Conservation (phyloP, 192 early-diverging fungal genomes). For the Lunasporangiospora selenospora region DNA sequence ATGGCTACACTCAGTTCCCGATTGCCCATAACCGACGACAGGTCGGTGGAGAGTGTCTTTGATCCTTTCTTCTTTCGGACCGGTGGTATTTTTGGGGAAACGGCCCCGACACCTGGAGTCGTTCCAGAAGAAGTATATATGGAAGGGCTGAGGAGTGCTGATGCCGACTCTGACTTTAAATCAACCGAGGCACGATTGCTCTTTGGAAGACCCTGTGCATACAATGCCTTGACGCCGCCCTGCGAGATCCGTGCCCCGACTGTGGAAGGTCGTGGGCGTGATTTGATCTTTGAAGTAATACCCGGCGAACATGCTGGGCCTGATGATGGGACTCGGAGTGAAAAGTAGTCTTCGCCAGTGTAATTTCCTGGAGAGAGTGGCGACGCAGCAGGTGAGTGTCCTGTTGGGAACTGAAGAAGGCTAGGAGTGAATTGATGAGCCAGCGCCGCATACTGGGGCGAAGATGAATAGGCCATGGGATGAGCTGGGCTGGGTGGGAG, state of each 20-base stretch:
- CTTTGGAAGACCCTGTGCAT: slow-evolving; percentile 28
- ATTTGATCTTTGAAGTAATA: slow-evolving; percentile 39
- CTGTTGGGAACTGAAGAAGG: slow-evolving; percentile 14
- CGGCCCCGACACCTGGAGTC: too few relatives aligned
- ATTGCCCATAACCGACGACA: background rate
- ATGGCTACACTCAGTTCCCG: background rate
- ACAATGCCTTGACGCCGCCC: slow-evolving; percentile 44
- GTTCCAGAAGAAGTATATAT: too few relatives aligned
- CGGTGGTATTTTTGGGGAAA: too few relatives aligned
- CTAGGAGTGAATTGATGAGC: slow-evolving; percentile 17
- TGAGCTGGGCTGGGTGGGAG: slow-evolving; percentile 34
- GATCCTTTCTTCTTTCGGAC: slow-evolving; percentile 10
- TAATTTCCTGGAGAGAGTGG: slow-evolving; percentile 39
- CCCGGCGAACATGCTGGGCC: slow-evolving; percentile 37
- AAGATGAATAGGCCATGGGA: slow-evolving; percentile 7
- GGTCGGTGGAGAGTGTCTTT: slow-evolving; percentile 5
- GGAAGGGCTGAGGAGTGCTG: too few relatives aligned
- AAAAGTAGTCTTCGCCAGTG: slow-evolving; percentile 43
- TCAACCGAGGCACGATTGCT: slow-evolving; percentile 31
- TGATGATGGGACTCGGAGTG: slow-evolving; percentile 11
- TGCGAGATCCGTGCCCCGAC: slow-evolving; percentile 16
- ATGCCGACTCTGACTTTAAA: slow-evolving; percentile 21
- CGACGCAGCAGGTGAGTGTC: slow-evolving; percentile 27
- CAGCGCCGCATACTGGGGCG: slow-evolving; percentile 8
- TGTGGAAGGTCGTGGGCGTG: slow-evolving; percentile 24